Conservation (phyloP, 495 filamentous ascomycete species). For the Annulohypoxylon stygium region DNA sequence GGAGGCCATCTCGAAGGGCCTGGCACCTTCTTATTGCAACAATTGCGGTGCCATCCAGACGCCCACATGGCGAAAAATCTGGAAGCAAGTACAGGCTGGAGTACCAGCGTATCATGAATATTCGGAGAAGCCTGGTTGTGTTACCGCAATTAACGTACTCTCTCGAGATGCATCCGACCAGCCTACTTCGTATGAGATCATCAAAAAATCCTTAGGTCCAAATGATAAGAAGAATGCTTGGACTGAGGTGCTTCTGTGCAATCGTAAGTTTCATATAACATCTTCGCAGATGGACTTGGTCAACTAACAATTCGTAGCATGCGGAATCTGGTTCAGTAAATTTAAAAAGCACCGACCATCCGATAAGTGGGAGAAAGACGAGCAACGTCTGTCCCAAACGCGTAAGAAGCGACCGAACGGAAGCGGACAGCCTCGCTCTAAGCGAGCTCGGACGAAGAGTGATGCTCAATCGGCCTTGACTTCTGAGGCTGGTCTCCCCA, state of each 20-base stretch:
- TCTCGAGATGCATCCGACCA: slow-evolving; percentile 71
- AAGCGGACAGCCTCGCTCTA: slow-evolving; percentile 55
- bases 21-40: slow-evolving; percentile 85
- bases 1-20: slow-evolving; percentile 73
- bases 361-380: slow-evolving; percentile 82
- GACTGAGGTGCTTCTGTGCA: slow-evolving; percentile 82
- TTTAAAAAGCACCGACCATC: slow-evolving; percentile 85
- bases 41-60: slow-evolving; percentile 97
- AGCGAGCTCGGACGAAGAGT: slow-evolving; percentile 59
- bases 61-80: slow-evolving; percentile 93
- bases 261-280: slow-evolving; percentile 70
- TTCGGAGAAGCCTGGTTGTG: slow-evolving; percentile 73
- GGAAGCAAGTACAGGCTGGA: slow-evolving; percentile 74
- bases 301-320: slow-evolving; percentile 64
- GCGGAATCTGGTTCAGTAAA: slow-evolving; percentile 93
- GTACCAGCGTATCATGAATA: slow-evolving; percentile 72
- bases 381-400: slow-evolving; percentile 62
- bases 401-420: slow-evolving; percentile 61
- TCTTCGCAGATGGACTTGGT: background rate
- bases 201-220: slow-evolving; percentile 78
- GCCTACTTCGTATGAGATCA: slow-evolving; percentile 72
- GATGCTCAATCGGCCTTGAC: slow-evolving; percentile 57
- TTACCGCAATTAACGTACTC: slow-evolving; percentile 74
- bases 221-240: slow-evolving; percentile 73
- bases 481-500: slow-evolving; percentile 65